Evolutionary conservation across 257 asterid species (phyloP), one percentile per base, ranked within the genome.

Genomic region (Anisodus acutangulus): DNA sequence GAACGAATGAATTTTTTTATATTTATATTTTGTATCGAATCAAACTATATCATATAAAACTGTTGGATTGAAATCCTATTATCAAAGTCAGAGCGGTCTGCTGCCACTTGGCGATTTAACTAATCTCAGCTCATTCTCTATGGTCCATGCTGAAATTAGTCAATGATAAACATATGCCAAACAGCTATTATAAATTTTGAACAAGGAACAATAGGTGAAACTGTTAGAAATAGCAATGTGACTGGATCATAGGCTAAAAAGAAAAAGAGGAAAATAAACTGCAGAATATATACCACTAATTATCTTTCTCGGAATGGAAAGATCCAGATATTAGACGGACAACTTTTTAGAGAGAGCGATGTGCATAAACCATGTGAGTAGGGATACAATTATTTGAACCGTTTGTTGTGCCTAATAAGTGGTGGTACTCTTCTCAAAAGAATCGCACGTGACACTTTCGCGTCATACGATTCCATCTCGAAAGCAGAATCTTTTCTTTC

Each of bases 361-460:
- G 9, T 59, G 11, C 31, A 59, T 59, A n/a, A 0, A n/a, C 8
- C 31, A 17, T 8, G 26, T n/a, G 11, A 59, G 66, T 9, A 59
- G 9, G 3, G 3, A 59, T 59, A 10, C 1, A 59, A n/a, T 9
- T 17, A 3, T 1, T 4, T 54, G 6, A 11, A 79, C 26, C 0
- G 49, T 15, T 57, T 8, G 54, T 79, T 11, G 67, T 70, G 83
- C 83, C 17, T 79, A 9, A n/a, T 81, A 64, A 57, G 22, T 63
- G 84, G 55, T 67, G 79, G 54, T 66, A 12, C 79, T 80, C 17
- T 51, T 67, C 68, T 82, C 79, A 51, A 81, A 47, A 63, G 64
- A 53, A 82, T 59, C 79, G 12, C 51, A 51, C 0, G 79, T 35
- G 67, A 82, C 79, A 15, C 63, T 60, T n/a, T 82, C 26, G 83